phyloP scores from a whole-genome alignment of 306 rosid species.

The Cicer chorassanicum region DNA sequence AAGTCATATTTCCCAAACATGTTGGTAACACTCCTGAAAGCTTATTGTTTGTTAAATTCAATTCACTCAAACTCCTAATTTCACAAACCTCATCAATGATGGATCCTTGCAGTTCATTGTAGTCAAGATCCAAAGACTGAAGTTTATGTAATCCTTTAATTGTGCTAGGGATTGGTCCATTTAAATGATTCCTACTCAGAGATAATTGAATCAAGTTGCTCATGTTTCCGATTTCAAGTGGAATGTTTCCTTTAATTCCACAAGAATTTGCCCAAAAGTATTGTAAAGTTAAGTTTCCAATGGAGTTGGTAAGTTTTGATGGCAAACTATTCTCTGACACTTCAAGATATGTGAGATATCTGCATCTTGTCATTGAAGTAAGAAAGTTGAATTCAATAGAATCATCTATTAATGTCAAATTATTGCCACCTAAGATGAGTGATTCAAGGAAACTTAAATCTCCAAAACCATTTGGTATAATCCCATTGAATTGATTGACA shows the following conservation, averaged over 20 bases:
- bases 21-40: conserved; percentile 47
- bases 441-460: conserved; percentile 6
- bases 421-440: neutral
- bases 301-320: conserved; percentile 38
- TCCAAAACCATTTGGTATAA: conserved; percentile 34
- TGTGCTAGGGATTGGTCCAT: conserved; percentile 45
- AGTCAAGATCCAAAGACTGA: conserved; percentile 38
- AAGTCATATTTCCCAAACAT: conserved; percentile 48
- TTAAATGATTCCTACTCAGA: conserved; percentile 31
- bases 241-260: conserved; percentile 34
- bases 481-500: conserved; percentile 10
- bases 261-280: conserved; percentile 12
- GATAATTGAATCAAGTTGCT: conserved; percentile 29
- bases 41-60: conserved; percentile 33
- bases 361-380: conserved; percentile 35
- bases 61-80: conserved; percentile 24
- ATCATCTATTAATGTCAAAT: conserved; percentile 14
- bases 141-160: conserved; percentile 26
- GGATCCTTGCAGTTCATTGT: conserved; percentile 39
- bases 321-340: neutral
- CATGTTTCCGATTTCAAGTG: conserved; percentile 45
- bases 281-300: conserved; percentile 39
- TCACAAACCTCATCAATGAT: conserved; percentile 45
- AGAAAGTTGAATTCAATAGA: conserved; percentile 15
- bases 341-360: neutral